These are phyloP conservation scores for Ustilago tritici DNA, from an alignment of 1,284 basidiomycete genomes.

Conservation along the genomic window DNA sequence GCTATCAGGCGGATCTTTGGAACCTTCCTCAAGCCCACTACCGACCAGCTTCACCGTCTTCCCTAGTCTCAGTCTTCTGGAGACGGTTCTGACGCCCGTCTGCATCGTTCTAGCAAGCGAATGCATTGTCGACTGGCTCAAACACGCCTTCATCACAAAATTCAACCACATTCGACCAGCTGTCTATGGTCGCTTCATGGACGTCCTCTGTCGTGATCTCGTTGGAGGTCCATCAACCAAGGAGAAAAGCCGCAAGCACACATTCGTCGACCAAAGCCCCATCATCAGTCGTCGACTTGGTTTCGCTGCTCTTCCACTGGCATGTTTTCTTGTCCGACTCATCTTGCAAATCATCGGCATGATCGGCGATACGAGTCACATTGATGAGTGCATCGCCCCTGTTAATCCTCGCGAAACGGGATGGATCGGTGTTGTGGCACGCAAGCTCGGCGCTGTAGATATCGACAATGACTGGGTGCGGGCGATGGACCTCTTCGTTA, in stretches of 20 bases:
- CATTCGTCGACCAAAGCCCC: slow-evolving; percentile 95
- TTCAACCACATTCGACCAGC: slow-evolving; percentile 88
- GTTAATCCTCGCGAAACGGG: slow-evolving; percentile 26
- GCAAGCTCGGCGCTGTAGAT: slow-evolving; percentile 37
- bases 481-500: slow-evolving; percentile 37
- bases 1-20: slow-evolving; percentile 76
- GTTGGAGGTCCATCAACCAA: slow-evolving; percentile 76
- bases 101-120: slow-evolving; percentile 91
- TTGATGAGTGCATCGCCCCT: slow-evolving; percentile 69
- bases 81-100: slow-evolving; percentile 93
- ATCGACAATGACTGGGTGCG: slow-evolving; percentile 43
- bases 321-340: slow-evolving; percentile 89
- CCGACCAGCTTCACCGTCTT: slow-evolving; percentile 69
- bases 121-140: slow-evolving; percentile 97
- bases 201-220: slow-evolving; percentile 94
- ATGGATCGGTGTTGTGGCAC: slow-evolving; percentile 44
- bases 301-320: slow-evolving; percentile 90
- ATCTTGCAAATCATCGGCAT: slow-evolving; percentile 80
- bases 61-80: slow-evolving; percentile 73
- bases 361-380: slow-evolving; percentile 72
- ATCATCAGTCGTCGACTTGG: slow-evolving; percentile 92
- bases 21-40: slow-evolving; percentile 74
- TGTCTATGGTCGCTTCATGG: slow-evolving; percentile 94
- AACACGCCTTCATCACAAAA: slow-evolving; percentile 99
- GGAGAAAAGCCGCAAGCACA: slow-evolving; percentile 73